Base-by-base conservation (phyloP, 2,329 filamentous ascomycete species). In the Apiospora marii region DNA sequence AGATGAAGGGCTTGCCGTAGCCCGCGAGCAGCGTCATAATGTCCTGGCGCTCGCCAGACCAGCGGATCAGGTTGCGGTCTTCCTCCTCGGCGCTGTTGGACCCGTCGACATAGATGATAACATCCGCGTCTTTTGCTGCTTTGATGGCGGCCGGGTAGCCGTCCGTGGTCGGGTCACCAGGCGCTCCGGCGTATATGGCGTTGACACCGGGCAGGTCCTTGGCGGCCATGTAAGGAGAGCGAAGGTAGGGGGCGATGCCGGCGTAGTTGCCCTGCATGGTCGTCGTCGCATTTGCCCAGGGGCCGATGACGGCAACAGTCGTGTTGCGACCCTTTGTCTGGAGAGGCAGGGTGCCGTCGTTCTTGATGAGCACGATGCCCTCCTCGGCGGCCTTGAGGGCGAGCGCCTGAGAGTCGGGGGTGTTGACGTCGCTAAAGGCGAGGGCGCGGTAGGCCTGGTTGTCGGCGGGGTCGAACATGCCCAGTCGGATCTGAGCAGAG, bases 31-130 rank as follows among this genome's bases (percentile, higher is more conserved):
- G 75, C 1, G 81, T 80, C 68, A 91, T 86, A 27, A 90, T 78
- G 67, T 85, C 83, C 5, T 89, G 79, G 75, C 89, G 88, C 34
- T 84, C 83, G 6, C 82, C 82, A 0, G 87, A 83, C 88, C 89
- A 91, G 8, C 81, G 79, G 67, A 91, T 84, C 16, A 80, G 77
- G 14, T 81, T 81, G 16, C 89, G 85, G 76, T 91, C 89, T 30
- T 80, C 82, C 27, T 80, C 82, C 76, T 91, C 89, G 14, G 81
- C 80, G 71, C 87, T 88, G 7, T 87, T 82, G 5, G 81, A 80
- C n/a, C 89, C 89, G 53, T 87, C 88, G 19, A 86, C 81, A 74
- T 85, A 91, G 44, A 91, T 78, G 74, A 91, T 85, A 7, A 86
- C 78, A 75, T 90, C 87, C 4, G 87, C 82, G 1, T 81, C 78